Conservation (phyloP, 1,284 basidiomycete genomes). For the Malassezia nana region DNA sequence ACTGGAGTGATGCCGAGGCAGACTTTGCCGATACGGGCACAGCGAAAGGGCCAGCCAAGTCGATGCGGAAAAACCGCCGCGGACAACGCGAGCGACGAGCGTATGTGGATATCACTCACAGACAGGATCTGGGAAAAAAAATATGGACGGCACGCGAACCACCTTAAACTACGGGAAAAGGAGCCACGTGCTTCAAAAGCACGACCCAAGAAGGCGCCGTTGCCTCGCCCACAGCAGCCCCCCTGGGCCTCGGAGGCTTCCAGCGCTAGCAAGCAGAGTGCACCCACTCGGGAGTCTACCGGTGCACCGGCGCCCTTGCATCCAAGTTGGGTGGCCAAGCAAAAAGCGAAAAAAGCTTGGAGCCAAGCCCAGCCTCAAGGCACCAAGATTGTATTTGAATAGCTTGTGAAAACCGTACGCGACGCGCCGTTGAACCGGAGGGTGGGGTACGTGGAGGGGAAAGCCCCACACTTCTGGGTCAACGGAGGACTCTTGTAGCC, state of each 20-base stretch:
- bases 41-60: constrained; percentile 11
- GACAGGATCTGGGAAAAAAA: constrained; percentile 18
- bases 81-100: constrained; percentile 19
- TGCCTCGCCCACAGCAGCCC: neutral
- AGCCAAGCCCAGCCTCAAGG: constrained; percentile 4
- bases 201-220: neutral
- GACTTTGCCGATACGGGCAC: constrained; percentile 13
- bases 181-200: constrained; percentile 2
- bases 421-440: too few relatives aligned
- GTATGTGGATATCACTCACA: constrained; percentile 7
- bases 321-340: constrained; percentile 17
- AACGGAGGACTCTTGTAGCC: neutral
- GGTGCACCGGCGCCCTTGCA: neutral
- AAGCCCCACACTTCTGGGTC: neutral
- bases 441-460: too few relatives aligned
- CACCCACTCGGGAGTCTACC: too few relatives aligned
- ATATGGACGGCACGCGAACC: constrained; percentile 14
- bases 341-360: constrained; percentile 7
- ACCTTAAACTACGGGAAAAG: constrained; percentile 14
- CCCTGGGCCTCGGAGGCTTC: too few relatives aligned
- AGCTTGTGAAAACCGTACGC: too few relatives aligned
- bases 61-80: constrained; percentile 15
- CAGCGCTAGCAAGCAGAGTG: too few relatives aligned
- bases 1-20: constrained; percentile 17
- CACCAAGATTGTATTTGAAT: constrained; percentile 17